These are phyloP conservation scores for Dothideomycetes sp. DNA, from an alignment of 2,329 filamentous ascomycete genomes.

Conservation along the genomic window DNA sequence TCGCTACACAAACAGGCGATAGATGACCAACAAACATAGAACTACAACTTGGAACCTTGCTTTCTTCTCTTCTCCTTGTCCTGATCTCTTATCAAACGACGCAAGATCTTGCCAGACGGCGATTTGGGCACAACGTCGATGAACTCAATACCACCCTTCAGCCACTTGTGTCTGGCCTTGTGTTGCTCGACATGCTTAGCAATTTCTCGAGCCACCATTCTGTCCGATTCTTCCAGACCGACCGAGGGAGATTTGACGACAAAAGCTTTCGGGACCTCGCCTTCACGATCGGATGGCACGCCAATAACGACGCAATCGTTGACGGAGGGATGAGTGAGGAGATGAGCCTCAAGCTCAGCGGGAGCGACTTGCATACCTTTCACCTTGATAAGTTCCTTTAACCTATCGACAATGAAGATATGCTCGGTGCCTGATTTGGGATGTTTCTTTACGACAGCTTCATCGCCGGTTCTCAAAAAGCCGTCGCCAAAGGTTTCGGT, in stretches of 20 bases:
- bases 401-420: slow-evolving; percentile 73
- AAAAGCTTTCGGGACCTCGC: slow-evolving; percentile 56
- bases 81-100: slow-evolving; percentile 57
- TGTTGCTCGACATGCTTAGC: slow-evolving; percentile 50
- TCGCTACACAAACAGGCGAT: too few species aligned
- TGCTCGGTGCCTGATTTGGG: slow-evolving; percentile 62
- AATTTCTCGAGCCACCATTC: slow-evolving; percentile 42
- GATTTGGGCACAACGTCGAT: slow-evolving; percentile 45
- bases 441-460: slow-evolving; percentile 59
- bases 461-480: slow-evolving; percentile 70
- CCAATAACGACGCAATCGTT: slow-evolving; percentile 72
- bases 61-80: slow-evolving; percentile 52
- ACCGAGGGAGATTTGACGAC: slow-evolving; percentile 49
- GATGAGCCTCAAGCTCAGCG: slow-evolving; percentile 71
- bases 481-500: slow-evolving; percentile 60
- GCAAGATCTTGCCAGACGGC: slow-evolving; percentile 51
- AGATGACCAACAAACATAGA: too few species aligned
- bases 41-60: slow-evolving; percentile 15
- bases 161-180: slow-evolving; percentile 54
- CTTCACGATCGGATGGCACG: slow-evolving; percentile 53
- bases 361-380: slow-evolving; percentile 78
- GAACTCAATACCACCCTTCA: slow-evolving; percentile 51
- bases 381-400: slow-evolving; percentile 70
- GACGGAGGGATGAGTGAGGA: slow-evolving; percentile 66
- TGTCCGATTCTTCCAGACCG: slow-evolving; percentile 44